phyloP scores from a whole-genome alignment of 345 rosid genomes.

The Gossypium arboreum region DNA sequence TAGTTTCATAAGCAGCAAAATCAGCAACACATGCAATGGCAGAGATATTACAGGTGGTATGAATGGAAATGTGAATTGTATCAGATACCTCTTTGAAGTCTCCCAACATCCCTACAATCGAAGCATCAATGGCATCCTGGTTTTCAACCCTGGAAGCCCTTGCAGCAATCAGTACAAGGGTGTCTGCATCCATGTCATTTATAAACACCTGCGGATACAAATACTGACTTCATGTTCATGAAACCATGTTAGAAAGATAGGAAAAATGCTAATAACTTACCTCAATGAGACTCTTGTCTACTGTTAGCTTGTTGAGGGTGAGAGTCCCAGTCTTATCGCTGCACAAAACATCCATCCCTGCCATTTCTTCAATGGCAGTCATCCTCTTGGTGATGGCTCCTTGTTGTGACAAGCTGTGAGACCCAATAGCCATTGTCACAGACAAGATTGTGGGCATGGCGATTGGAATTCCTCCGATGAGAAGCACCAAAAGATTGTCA shows the following conservation, averaged over 20 bases:
- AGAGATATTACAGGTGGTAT: background rate
- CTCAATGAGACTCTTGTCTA: constrained; percentile 77
- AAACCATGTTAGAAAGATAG: background rate
- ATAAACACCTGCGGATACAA: constrained; percentile 43
- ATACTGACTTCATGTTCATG: background rate
- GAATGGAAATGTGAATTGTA: background rate
- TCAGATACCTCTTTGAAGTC: constrained; percentile 67
- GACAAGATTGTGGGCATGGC: constrained; percentile 98
- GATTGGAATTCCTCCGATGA: constrained; percentile 95
- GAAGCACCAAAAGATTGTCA: constrained; percentile 92
- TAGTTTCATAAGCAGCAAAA: constrained; percentile 2
- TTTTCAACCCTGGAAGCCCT: constrained; percentile 91
- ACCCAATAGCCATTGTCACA: constrained; percentile 97
- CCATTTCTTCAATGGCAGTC: constrained; percentile 99
- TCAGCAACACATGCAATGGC: background rate
- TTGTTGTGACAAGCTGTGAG: constrained; percentile 81
- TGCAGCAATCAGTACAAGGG: constrained; percentile 60
- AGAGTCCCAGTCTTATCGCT: constrained; percentile 96
- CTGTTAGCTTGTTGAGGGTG: constrained; percentile 93
- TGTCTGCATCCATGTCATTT: constrained; percentile 41
- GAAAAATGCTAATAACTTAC: constrained; percentile 23
- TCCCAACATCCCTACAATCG: constrained; percentile 77
- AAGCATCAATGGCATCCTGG: constrained; percentile 96
- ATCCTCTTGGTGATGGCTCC: constrained; percentile 97
- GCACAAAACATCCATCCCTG: constrained; percentile 97